These are phyloP conservation scores for Trichoderma sp. DNA, from an alignment of 2,329 filamentous ascomycete species.

Conservation along the genomic window DNA sequence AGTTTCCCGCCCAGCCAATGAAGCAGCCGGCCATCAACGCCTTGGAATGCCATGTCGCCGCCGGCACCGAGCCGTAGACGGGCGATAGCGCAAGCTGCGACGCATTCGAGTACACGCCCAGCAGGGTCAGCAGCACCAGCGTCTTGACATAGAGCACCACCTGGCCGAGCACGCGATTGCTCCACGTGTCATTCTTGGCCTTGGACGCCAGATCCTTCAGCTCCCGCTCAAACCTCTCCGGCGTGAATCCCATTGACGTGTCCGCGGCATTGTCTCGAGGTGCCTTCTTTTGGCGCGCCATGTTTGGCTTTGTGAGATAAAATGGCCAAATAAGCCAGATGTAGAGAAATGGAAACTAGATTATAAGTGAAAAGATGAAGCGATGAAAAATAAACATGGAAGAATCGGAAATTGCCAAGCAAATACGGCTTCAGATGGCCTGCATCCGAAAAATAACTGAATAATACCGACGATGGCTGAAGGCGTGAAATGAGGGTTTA, in stretches of 20 bases:
- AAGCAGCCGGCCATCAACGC: slow-evolving; percentile 65
- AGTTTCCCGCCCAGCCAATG: slow-evolving; percentile 67
- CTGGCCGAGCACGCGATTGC: slow-evolving; percentile 37
- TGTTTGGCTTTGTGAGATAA: neutral
- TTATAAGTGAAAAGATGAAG: neutral
- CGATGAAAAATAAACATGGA: neutral
- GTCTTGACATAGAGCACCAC: slow-evolving; percentile 37
- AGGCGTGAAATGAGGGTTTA: slow-evolving; percentile 8
- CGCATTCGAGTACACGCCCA: slow-evolving; percentile 62
- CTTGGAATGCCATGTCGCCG: slow-evolving; percentile 67
- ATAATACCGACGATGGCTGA: slow-evolving; percentile 19
- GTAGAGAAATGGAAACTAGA: neutral
- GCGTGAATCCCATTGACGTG: slow-evolving; percentile 39
- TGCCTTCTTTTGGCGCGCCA: neutral
- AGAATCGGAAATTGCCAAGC: neutral
- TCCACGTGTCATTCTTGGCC: slow-evolving; percentile 32
- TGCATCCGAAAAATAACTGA: slow-evolving; percentile 29
- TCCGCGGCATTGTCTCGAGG: neutral
- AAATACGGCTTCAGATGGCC: slow-evolving; percentile 30
- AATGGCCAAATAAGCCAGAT: neutral
- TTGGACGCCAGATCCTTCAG: slow-evolving; percentile 50
- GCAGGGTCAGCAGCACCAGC: slow-evolving; percentile 31
- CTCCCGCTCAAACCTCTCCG: slow-evolving; percentile 53
- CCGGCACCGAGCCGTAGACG: slow-evolving; percentile 81
- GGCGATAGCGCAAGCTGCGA: slow-evolving; percentile 78